Evolutionary conservation across 352 stramenopile species (phyloP).

Genomic region (Phytophthora fragariae): DNA sequence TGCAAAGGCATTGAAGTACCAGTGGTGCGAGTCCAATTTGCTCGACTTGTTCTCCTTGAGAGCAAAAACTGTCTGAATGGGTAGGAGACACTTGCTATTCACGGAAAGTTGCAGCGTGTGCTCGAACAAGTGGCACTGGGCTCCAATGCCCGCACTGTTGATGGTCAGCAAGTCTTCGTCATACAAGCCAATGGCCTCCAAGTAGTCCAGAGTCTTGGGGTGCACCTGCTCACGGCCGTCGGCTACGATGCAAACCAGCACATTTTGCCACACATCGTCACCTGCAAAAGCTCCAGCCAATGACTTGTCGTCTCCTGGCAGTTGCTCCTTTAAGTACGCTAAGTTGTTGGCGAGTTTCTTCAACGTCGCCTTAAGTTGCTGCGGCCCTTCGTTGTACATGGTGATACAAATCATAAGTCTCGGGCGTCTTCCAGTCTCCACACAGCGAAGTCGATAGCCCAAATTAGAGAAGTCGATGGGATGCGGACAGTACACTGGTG

Average conservation of each 20-base stretch:
- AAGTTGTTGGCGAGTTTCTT: conserved; percentile 89
- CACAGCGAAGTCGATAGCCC: conserved; percentile 80
- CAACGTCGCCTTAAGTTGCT: conserved; percentile 75
- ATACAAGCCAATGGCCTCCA: conserved; percentile 77
- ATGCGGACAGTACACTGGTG: conserved; percentile 73
- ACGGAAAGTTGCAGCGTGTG: conserved; percentile 81
- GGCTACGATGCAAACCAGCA: conserved; percentile 82
- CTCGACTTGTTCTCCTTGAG: conserved; percentile 85
- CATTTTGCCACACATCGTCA: conserved; percentile 83
- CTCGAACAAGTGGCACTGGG: conserved; percentile 88
- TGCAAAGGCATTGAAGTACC: conserved; percentile 86
- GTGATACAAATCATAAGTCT: conserved; percentile 89
- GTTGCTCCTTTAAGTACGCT: conserved; percentile 66
- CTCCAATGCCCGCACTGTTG: conserved; percentile 82
- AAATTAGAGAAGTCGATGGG: conserved; percentile 81
- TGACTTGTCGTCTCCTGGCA: conserved; percentile 40
- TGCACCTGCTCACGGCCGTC: conserved; percentile 81
- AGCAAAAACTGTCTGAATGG: conserved; percentile 81
- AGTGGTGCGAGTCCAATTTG: conserved; percentile 89
- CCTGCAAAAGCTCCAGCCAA: conserved; percentile 58
- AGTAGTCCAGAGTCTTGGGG: conserved; percentile 85
- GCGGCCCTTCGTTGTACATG: conserved; percentile 84
- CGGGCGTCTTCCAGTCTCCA: conserved; percentile 75
- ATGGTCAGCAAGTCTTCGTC: conserved; percentile 89
- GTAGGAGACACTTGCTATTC: conserved; percentile 74